Percentiles rank a stretch among this genome's conserved stretches.
phyloP scores from a whole-genome alignment of 257 asterid genomes.

The Solanum pinnatisectum region DNA sequence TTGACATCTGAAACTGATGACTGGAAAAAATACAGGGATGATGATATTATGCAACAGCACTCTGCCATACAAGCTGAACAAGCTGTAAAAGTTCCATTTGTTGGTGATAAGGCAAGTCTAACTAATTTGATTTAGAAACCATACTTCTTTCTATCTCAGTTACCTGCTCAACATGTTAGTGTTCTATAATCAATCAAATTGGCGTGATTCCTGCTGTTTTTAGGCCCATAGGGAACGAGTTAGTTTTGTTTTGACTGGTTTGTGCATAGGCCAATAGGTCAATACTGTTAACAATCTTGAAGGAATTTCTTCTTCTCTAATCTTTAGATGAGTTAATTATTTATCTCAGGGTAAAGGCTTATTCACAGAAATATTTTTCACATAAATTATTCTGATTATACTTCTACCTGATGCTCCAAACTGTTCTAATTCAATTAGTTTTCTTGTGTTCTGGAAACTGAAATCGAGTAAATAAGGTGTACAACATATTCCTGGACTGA shows the following conservation, averaged over 20 bases:
- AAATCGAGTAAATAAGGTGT: not conserved
- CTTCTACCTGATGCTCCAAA: not conserved
- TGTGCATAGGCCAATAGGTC: not conserved
- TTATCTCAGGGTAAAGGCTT: not conserved
- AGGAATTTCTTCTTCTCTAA: not conserved
- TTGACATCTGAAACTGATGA: conserved; percentile 37
- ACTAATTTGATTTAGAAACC: not conserved
- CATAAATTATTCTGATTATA: not conserved
- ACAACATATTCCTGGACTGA: not conserved
- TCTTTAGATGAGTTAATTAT: not conserved
- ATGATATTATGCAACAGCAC: conserved; percentile 71
- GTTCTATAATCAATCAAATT: not conserved
- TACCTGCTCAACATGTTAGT: not conserved
- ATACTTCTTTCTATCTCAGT: not conserved
- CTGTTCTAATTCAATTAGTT: not conserved
- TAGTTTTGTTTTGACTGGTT: not conserved
- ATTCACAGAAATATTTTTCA: not conserved
- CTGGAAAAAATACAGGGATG: conserved; percentile 61
- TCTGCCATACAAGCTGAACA: conserved; percentile 60
- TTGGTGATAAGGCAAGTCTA: conserved; percentile 77
- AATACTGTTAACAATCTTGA: not conserved
- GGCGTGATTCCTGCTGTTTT: not conserved
- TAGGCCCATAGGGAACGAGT: not conserved
- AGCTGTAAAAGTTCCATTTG: conserved; percentile 58
- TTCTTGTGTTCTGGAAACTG: not conserved